Evolutionary conservation across 306 rosid genomes (phyloP).

Genomic region (Alnus glutinosa): DNA sequence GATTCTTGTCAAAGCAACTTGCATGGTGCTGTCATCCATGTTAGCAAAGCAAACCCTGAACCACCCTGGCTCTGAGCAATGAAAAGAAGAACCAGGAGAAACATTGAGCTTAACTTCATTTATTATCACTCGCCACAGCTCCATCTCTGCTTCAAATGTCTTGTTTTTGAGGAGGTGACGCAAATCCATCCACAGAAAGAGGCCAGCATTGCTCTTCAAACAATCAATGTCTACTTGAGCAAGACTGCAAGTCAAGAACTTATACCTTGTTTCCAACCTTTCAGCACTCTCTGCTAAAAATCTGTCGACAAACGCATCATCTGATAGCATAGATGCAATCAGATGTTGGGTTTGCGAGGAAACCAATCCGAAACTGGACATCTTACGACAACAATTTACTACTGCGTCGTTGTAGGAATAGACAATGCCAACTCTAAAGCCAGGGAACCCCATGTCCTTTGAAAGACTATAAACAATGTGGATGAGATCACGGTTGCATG

Average conservation of each 20-base stretch:
- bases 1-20: constrained; percentile 57
- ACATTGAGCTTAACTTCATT: constrained; percentile 73
- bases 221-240: constrained; percentile 48
- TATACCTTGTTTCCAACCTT: constrained; percentile 43
- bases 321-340: constrained; percentile 63
- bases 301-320: constrained; percentile 50
- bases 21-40: constrained; percentile 70
- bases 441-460: constrained; percentile 84
- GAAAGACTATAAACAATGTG: constrained; percentile 89
- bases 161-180: constrained; percentile 47
- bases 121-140: constrained; percentile 57
- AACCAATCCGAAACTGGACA: constrained; percentile 87
- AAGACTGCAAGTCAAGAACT: constrained; percentile 44
- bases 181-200: constrained; percentile 85
- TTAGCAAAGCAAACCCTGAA: constrained; percentile 83
- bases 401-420: constrained; percentile 77
- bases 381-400: constrained; percentile 55
- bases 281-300: constrained; percentile 48
- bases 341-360: constrained; percentile 74
- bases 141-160: constrained; percentile 60
- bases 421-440: constrained; percentile 73
- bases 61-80: constrained; percentile 81
- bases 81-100: constrained; percentile 82
- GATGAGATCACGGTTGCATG: constrained; percentile 57
- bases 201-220: constrained; percentile 64